A percentile compares a stretch with the other conserved stretches of the same genome.
phyloP scores from a whole-genome alignment of 139 green algal species.

The Eudorina sp. region DNA sequence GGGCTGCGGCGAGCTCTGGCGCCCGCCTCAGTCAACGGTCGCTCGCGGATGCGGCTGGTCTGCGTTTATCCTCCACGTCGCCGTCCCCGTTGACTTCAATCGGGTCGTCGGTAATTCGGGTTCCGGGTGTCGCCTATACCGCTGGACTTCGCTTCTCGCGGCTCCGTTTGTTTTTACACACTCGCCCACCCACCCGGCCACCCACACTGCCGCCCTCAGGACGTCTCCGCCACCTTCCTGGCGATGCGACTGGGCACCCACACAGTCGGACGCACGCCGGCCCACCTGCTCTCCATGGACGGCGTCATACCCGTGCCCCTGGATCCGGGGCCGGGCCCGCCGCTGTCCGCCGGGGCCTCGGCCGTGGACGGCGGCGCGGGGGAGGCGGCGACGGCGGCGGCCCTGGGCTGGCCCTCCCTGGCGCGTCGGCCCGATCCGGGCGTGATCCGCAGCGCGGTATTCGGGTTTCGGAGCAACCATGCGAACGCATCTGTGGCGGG shows the following conservation, averaged over 20 bases:
- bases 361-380: background rate
- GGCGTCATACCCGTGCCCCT: conserved; percentile 19
- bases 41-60: too few species aligned
- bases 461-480: conserved; percentile 44
- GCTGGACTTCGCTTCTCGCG: too few species aligned
- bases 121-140: too few species aligned
- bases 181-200: too few species aligned
- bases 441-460: background rate
- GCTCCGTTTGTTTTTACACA: too few species aligned
- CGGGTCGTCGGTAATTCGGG: too few species aligned
- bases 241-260: conserved; percentile 33
- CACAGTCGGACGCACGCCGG: background rate
- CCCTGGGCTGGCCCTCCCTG: background rate
- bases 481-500: background rate
- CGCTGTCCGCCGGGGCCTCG: background rate
- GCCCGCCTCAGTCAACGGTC: too few species aligned
- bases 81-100: too few species aligned
- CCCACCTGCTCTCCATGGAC: conserved; percentile 24
- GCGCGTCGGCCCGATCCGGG: background rate
- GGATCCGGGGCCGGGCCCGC: background rate
- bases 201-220: background rate
- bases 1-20: too few species aligned
- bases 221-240: conserved; percentile 30
- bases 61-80: too few species aligned
- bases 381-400: background rate